These are phyloP conservation scores for Phytopythium helicoides DNA, from an alignment of 352 stramenopile genomes.

Conservation along the genomic window DNA sequence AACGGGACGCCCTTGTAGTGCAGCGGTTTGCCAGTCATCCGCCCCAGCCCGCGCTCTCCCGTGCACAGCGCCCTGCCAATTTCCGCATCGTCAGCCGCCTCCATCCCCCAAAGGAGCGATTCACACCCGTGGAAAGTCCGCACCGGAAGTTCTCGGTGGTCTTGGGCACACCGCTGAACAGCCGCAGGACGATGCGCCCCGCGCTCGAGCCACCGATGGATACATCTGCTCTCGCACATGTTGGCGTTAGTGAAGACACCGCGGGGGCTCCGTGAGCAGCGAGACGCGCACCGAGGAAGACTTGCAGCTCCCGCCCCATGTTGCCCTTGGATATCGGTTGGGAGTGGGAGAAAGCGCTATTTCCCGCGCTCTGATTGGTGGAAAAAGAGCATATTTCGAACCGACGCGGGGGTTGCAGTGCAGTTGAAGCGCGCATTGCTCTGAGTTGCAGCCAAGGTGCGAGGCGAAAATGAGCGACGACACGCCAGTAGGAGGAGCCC, in stretches of 20 bases:
- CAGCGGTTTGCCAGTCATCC: constrained; percentile 49
- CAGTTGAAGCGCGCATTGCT: background rate
- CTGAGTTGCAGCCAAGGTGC: background rate
- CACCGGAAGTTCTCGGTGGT: constrained; percentile 70
- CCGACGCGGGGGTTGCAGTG: constrained; percentile 3
- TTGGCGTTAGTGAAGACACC: background rate
- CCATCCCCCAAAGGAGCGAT: too few species aligned
- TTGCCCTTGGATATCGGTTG: background rate
- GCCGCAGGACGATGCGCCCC: constrained; percentile 61
- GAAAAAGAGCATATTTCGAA: background rate
- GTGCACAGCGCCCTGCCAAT: constrained; percentile 28
- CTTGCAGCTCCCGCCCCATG: constrained; percentile 23
- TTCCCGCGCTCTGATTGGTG: constrained; percentile 1
- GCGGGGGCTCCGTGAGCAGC: background rate
- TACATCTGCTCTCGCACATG: constrained; percentile 59
- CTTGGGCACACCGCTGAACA: constrained; percentile 53
- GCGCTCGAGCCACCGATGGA: constrained; percentile 83
- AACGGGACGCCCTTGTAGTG: constrained; percentile 74
- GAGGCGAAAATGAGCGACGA: constrained; percentile 6
- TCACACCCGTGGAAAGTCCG: background rate
- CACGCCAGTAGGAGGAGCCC: background rate
- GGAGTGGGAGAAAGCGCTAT: background rate
- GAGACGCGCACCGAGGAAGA: constrained; percentile 34
- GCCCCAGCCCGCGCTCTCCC: constrained; percentile 66
- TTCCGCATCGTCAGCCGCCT: too few species aligned